Base-by-base conservation (phyloP, 2,329 filamentous ascomycete species). In the Aureobasidium zeae region DNA sequence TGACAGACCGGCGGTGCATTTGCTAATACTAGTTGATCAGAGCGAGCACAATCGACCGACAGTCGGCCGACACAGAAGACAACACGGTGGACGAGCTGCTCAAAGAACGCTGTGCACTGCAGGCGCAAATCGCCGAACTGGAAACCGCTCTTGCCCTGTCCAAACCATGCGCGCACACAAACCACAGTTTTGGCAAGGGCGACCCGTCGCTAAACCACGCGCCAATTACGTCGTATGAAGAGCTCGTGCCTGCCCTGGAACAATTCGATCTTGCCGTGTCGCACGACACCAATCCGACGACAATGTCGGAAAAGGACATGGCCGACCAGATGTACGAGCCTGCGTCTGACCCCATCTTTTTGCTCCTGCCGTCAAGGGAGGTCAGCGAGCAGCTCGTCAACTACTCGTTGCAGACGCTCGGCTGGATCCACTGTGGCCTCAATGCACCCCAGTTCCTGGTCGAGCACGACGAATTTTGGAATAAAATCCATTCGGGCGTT, bases 231-330 rank as follows among this genome's bases (percentile, higher is more conserved):
- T 26, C 17, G 2, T 43, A 43, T 8, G 36, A 46, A 28, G 44
- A 46, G 5, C 36, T 46, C 7, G 44, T 41, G 13, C 44, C 44
- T n/a, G 44, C 36, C 5, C 31, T 46, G 13, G 44, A 46, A 37
- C 44, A 46, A 17, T 46, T 46, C 24, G 44, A 46, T 17, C 29
- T 46, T 3, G 25, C 33, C 25, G 16, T 42, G 11, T 29, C 21
- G 19, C 37, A 42, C 15, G 37, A 42, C 15, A 22, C 28, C 13
- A 29, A 42, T 17, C 29, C 37, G 19, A 21, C 28, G 6, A 21
- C 28, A 19, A n/a, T 32, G 26, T 42, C 24, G 19, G 44, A 46
- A 12, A 33, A 37, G 17, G 36, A 46, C 22, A 28, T 33, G 26
- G 36, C 36, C 19, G 24, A 42, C n/a, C 44, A 38, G 19, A 36